Evolutionary conservation across 169 alveolate genomes (phyloP), one percentile per base, ranked within the genome.

Genomic region (Nephromyces sp.): DNA sequence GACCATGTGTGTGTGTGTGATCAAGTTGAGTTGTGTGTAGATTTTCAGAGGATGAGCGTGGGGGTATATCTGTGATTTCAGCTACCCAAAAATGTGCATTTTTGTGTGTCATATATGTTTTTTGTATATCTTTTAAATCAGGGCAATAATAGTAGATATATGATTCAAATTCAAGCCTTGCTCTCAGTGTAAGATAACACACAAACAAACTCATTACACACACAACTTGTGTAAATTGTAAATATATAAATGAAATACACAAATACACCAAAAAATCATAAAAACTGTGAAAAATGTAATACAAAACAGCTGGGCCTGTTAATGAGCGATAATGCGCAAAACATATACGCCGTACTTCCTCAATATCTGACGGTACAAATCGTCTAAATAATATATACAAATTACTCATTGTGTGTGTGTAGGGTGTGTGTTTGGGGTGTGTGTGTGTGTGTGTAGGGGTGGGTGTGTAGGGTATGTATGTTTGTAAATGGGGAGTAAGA

Each of bases 61-160:
- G n/a, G n/a, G n/a, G n/a, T n/a, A 15, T n/a, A 15, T 15, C 27
- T n/a, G 53, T 15, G 68, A 32, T 78, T 66, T 90, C 92, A 25
- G 92, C 95, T 32, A 90, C 94, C 95, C 95, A 90, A 79, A 90
- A 90, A 80, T 89, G 86, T 51, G 90, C 77, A 21, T 87, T 88
- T 51, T 82, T 82, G 31, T 84, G 78, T 43, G 78, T 85, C 66
- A 86, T 84, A 70, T 89, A 90, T 29, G 93, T 79, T 61, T 86
- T 84, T 72, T 78, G 83, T 2, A 87, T 84, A 62, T 84, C 87
- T 22, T 86, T 88, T 66, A 90, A 80, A 70, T 90, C 95, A 8
- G 93, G 92, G 77, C 95, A 90, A 70, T 83, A 83, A 32, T 88
- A 77, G 67, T 89, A 76, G 66, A 90, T 90, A 75, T 90, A 90